Percentiles rank a stretch among this genome's conserved stretches.
Conservation (phyloP, 176 grass and related monocot species). For the Bothriochloa decipiens region DNA sequence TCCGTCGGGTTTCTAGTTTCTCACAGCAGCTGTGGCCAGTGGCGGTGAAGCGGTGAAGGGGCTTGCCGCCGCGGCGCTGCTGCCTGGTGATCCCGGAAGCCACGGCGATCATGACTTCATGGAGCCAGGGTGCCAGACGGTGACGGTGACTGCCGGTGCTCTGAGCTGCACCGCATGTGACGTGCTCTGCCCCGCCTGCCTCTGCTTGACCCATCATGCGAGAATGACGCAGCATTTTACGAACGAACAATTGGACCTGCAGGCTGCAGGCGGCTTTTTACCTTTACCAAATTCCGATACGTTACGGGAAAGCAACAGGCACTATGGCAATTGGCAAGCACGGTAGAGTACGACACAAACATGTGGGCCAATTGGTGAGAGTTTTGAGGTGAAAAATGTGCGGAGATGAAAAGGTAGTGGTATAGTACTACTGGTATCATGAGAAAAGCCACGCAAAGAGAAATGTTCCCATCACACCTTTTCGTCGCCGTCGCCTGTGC, state of each 20-base stretch:
- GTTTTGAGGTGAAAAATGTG: not conserved
- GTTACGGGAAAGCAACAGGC: conserved; percentile 28
- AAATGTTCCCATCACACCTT: not conserved
- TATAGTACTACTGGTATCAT: not conserved
- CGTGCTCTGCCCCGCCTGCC: conserved; percentile 1
- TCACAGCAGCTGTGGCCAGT: not conserved
- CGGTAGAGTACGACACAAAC: not conserved
- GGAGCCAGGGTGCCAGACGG: not conserved
- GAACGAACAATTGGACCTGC: not conserved
- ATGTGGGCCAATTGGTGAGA: not conserved
- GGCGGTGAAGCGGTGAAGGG: not conserved
- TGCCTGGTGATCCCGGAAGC: not conserved
- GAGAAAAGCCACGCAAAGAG: not conserved
- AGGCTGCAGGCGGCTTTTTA: not conserved
- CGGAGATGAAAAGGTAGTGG: not conserved
- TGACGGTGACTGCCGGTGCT: conserved; percentile 17
- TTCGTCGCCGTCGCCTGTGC: not conserved
- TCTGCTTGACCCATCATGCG: not conserved
- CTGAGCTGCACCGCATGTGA: conserved; percentile 21
- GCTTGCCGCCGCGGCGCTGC: not conserved
- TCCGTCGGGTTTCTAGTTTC: not conserved
- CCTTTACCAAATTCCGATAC: conserved; percentile 33
- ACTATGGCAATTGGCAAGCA: not conserved
- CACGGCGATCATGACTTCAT: not conserved
- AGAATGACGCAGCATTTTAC: conserved; percentile 22